Evolutionary conservation across 345 rosid species (phyloP).

Genomic region (thale cress (Arabidopsis thaliana)): TAIR10.1 NC_003076.8:24659501-24660000

Average conservation of each 20-base stretch:
- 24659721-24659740: conserved; percentile 71
- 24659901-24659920: conserved; percentile 17
- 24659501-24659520: not conserved
- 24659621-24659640: conserved; percentile 64
- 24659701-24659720: conserved; percentile 36
- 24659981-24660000: conserved; percentile 8
- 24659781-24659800: conserved; percentile 35
- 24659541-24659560: conserved; percentile 12
- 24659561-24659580: conserved; percentile 4
- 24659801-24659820: conserved; percentile 20
- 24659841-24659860: conserved; percentile 41
- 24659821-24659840: conserved; percentile 30
- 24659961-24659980: conserved; percentile 20
- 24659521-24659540: not conserved
- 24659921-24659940: conserved; percentile 34
- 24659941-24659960: not conserved
- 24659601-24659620: not conserved
- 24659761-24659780: conserved; percentile 45
- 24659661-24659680: conserved; percentile 91
- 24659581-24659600: not conserved
- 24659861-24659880: conserved; percentile 26
- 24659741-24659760: conserved; percentile 48
- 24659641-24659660: conserved; percentile 63
- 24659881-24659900: conserved; percentile 37
- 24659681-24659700: conserved; percentile 53